phyloP scores from a whole-genome alignment of 2,329 filamentous ascomycete genomes.

The Mariannaea sp. region DNA sequence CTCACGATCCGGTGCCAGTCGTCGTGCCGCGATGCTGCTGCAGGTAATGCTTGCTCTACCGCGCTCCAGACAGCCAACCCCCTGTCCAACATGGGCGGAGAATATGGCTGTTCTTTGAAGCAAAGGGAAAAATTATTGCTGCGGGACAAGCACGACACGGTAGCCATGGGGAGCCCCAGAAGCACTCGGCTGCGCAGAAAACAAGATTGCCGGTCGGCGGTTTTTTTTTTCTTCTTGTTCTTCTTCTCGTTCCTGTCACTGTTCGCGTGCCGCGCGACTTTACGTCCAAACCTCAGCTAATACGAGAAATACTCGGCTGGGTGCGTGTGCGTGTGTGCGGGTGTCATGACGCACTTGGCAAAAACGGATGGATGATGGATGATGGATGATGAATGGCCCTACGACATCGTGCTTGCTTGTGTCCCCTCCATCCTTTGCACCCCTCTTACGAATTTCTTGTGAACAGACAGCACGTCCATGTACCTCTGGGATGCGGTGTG shows the following conservation, averaged over 20 bases:
- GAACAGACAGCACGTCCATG: neutral
- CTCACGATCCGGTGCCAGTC: slow-evolving; percentile 18
- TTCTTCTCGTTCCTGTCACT: no score
- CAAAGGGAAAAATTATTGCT: slow-evolving; percentile 5
- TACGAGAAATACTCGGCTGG: slow-evolving; percentile 35
- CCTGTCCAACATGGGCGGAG: neutral
- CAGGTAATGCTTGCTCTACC: slow-evolving; percentile 21
- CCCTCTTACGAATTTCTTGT: no score
- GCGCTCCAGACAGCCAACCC: slow-evolving; percentile 1
- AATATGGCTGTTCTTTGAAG: neutral
- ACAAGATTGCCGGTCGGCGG: slow-evolving; percentile 15
- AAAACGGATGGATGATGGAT: neutral
- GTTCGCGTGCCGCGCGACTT: slow-evolving; percentile 20
- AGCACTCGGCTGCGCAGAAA: slow-evolving; percentile 19
- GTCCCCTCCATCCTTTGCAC: neutral
- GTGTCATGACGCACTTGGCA: slow-evolving; percentile 21
- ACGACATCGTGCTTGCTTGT: neutral
- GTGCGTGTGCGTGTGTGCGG: no score
- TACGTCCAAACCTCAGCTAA: slow-evolving; percentile 24
- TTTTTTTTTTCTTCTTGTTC: neutral
- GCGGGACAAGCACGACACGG: slow-evolving; percentile 10
- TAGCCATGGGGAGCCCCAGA: slow-evolving; percentile 11
- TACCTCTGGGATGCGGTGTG: neutral
- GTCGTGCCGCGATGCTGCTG: slow-evolving; percentile 18
- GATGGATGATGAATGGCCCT: slow-evolving; percentile 1